Evolutionary conservation across 2,329 filamentous ascomycete species (phyloP).

Genomic region (Aspergillus hiratsukae): DNA sequence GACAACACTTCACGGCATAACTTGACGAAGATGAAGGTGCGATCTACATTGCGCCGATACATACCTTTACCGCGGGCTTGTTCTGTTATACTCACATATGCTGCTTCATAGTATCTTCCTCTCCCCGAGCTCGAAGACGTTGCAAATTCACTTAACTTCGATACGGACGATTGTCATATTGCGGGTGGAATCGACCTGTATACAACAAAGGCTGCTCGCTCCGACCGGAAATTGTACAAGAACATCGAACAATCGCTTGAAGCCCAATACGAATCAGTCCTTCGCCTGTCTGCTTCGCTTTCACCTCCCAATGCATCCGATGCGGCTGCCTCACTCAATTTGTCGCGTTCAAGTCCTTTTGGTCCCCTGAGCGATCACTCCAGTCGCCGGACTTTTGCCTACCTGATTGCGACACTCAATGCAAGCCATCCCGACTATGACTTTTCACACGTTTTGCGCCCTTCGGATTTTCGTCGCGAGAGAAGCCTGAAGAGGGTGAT

Average conservation of each 20-base stretch:
- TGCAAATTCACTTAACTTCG: conserved; percentile 90
- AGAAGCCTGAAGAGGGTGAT: conserved; percentile 75
- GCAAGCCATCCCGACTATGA: conserved; percentile 96
- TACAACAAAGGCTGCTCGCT: conserved; percentile 91
- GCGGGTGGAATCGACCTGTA: conserved; percentile 94
- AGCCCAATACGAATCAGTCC: conserved; percentile 81
- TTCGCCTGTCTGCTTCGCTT: conserved; percentile 80
- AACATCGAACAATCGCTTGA: conserved; percentile 89
- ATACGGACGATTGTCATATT: conserved; percentile 86
- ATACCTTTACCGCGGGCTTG: background rate
- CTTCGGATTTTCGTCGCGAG: conserved; percentile 85
- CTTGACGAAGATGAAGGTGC: conserved; percentile 17
- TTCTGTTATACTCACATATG: conserved; percentile 11
- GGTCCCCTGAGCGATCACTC: conserved; percentile 83
- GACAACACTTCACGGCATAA: conserved; percentile 3
- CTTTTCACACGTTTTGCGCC: conserved; percentile 86
- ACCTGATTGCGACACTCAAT: conserved; percentile 93
- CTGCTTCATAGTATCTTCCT: conserved; percentile 70
- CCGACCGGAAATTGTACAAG: conserved; percentile 96
- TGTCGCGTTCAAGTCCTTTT: conserved; percentile 86
- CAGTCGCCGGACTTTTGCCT: conserved; percentile 88
- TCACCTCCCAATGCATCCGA: conserved; percentile 75
- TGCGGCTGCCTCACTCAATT: conserved; percentile 62
- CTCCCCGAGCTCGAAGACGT: conserved; percentile 87
- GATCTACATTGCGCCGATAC: conserved; percentile 1